Percentiles rank a stretch among this genome's conserved stretches.
Evolutionary conservation across 768 basidiomycete species (phyloP).

Genomic region (Lyophyllum decastes): DNA sequence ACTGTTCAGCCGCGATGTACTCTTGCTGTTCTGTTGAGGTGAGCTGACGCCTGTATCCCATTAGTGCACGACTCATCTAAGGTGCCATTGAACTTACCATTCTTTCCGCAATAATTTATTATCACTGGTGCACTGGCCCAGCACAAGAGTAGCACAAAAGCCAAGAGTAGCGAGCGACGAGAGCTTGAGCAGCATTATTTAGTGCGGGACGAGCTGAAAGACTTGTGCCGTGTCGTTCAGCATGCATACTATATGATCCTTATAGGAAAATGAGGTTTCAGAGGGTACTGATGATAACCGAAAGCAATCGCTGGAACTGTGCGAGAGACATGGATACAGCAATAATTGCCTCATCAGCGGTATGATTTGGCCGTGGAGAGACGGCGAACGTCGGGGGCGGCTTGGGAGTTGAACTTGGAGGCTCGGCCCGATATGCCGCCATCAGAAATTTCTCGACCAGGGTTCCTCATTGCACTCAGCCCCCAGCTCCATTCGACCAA

Average conservation of each 20-base stretch:
- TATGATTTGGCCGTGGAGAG: not conserved
- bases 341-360: not conserved
- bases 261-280: not conserved
- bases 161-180: not conserved
- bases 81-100: not conserved
- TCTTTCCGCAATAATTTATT: not conserved
- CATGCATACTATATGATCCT: not conserved
- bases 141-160: not conserved
- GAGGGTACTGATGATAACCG: too few relatives aligned
- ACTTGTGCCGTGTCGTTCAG: not conserved
- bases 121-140: not conserved
- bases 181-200: not conserved
- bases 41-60: constrained; percentile 1
- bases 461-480: too few relatives aligned
- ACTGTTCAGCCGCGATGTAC: not conserved
- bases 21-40: not conserved
- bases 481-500: too few relatives aligned
- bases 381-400: not conserved
- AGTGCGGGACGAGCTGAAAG: not conserved
- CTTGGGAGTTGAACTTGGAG: too few relatives aligned
- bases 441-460: too few relatives aligned
- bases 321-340: not conserved
- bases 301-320: not conserved
- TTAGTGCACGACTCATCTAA: too few relatives aligned
- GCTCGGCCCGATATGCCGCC: too few relatives aligned